A percentile compares a stretch with the other conserved stretches of the same genome.
Evolutionary conservation across 1,139 yeast genomes (phyloP).

Genomic region (Keqinozyma sinolaborantium): DNA sequence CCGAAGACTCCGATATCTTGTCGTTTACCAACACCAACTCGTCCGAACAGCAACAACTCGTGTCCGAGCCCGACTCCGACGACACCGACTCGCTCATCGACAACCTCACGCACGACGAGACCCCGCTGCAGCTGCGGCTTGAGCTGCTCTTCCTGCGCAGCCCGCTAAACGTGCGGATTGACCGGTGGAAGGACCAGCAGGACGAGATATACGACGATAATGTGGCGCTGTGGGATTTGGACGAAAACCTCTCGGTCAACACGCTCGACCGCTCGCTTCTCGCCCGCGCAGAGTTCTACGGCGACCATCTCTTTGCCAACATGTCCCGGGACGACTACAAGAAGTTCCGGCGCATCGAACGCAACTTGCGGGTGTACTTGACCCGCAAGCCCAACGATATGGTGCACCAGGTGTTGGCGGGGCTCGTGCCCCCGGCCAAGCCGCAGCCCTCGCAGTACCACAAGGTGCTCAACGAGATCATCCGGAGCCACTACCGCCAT

Average conservation of each 20-base stretch:
- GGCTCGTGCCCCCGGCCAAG: slow-evolving; percentile 8
- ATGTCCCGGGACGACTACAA: slow-evolving; percentile 23
- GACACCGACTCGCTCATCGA: slow-evolving; percentile 17
- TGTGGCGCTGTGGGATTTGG: slow-evolving; percentile 45
- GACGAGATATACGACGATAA: slow-evolving; percentile 31
- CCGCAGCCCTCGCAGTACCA: background rate
- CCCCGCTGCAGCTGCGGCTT: slow-evolving; percentile 13
- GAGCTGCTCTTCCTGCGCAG: slow-evolving; percentile 10
- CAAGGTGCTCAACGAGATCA: slow-evolving; percentile 1
- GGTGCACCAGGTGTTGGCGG: slow-evolving; percentile 14
- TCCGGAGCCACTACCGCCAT: slow-evolving; percentile 1
- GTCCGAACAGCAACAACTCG: slow-evolving; percentile 6
- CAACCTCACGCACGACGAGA: slow-evolving; percentile 8
- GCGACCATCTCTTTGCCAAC: slow-evolving; percentile 29
- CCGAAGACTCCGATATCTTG: slow-evolving; percentile 35
- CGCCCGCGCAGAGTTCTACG: slow-evolving; percentile 24
- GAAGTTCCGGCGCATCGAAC: slow-evolving; percentile 23
- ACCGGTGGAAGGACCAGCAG: slow-evolving; percentile 14
- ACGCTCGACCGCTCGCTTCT: slow-evolving; percentile 12
- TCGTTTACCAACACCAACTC: slow-evolving; percentile 32
- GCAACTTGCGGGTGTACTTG: slow-evolving; percentile 17
- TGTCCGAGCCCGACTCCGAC: slow-evolving; percentile 14
- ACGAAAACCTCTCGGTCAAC: slow-evolving; percentile 24
- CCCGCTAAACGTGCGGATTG: slow-evolving; percentile 10
- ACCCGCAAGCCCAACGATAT: slow-evolving; percentile 11